Evolutionary conservation across 768 basidiomycete species (phyloP), one percentile per base, ranked within the genome.

Genomic region (Pulveroboletus sp.): DNA sequence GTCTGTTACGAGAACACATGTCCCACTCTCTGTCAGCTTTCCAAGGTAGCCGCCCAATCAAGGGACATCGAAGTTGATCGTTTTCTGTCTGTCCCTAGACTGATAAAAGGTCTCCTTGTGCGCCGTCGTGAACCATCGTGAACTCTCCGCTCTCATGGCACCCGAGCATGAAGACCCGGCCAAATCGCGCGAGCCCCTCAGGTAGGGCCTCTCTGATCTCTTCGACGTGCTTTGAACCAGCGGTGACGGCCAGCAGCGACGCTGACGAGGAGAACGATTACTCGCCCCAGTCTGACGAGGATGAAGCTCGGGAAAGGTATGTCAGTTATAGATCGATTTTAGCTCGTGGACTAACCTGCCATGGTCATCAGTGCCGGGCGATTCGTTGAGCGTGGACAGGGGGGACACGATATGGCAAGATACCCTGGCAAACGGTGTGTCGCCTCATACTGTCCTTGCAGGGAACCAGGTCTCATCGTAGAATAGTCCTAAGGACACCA

Each of bases 31-130:
- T 55, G 24, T 39, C 33, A 21, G 21, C 46, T 17, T 39, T 17
- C 56, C 43, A 32, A 17, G 24, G n/a, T 35, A 42, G 51, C 39
- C 52, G 43, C 42, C 8, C 33, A 26, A 57, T 54, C 49, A 49
- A 49, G 31, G 7, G 26, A 17, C 30, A n/a, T 12, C 40, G 51
- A 51, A 56, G 44, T 2, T 45, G 51, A 33, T 44, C 15, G 4
- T 41, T 8, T 3, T 12, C 3, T 2, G 6, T 10, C 15, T 11
- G 24, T 35, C 55, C 60, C 57, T 67, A 17, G 30, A 50, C 51
- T 57, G 27, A 51, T 62, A 65, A 51, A 52, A 40, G 47, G 4
- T 32, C 14, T 61, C 35, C 28, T 46, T 38, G 52, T 33, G 18
- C 1, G 7, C 28, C 27, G 18, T 14, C 2, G 9, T 17, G 17